Conservation (phyloP, 1,284 basidiomycete species). For the Marasmius tenuissimus region DNA sequence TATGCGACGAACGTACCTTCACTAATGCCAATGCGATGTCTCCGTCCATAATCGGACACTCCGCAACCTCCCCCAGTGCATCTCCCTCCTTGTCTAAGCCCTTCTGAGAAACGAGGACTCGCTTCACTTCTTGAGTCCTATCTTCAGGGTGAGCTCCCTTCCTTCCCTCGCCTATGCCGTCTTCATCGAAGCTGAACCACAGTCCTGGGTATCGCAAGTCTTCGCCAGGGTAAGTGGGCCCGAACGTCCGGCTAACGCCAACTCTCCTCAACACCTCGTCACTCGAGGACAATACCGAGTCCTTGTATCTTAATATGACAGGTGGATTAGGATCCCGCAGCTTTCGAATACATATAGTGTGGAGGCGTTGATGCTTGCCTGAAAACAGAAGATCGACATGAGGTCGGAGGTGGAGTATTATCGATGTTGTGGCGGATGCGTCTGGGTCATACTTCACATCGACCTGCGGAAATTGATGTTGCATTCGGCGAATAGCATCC, state of each 20-base stretch:
- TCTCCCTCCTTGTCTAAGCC: slow-evolving; percentile 54
- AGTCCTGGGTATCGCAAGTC: slow-evolving; percentile 81
- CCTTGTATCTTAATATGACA: slow-evolving; percentile 70
- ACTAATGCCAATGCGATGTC: slow-evolving; percentile 67
- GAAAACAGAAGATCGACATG: slow-evolving; percentile 82
- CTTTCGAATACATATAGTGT: slow-evolving; percentile 70
- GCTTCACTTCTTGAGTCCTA: slow-evolving; percentile 70
- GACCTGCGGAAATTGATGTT: slow-evolving; percentile 74
- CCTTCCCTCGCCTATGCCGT: slow-evolving; percentile 50
- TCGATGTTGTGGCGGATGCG: slow-evolving; percentile 66
- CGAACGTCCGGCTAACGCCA: slow-evolving; percentile 73
- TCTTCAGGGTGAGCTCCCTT: slow-evolving; percentile 53
- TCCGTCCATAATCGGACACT: slow-evolving; percentile 66
- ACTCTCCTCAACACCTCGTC: slow-evolving; percentile 64
- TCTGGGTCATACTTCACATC: slow-evolving; percentile 85
- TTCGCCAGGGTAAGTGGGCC: slow-evolving; percentile 82
- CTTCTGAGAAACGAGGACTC: slow-evolving; percentile 73
- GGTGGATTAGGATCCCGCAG: slow-evolving; percentile 64
- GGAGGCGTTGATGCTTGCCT: slow-evolving; percentile 70
- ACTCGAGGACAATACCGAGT: slow-evolving; percentile 56
- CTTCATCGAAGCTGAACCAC: slow-evolving; percentile 78
- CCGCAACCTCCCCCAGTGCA: slow-evolving; percentile 64
- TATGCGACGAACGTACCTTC: slow-evolving; percentile 47
- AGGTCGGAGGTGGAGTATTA: slow-evolving; percentile 76
- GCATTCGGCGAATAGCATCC: slow-evolving; percentile 62